These are phyloP conservation scores for Amaranthus palmeri DNA, from an alignment of 148 eudicot genomes.

Conservation along the genomic window DNA sequence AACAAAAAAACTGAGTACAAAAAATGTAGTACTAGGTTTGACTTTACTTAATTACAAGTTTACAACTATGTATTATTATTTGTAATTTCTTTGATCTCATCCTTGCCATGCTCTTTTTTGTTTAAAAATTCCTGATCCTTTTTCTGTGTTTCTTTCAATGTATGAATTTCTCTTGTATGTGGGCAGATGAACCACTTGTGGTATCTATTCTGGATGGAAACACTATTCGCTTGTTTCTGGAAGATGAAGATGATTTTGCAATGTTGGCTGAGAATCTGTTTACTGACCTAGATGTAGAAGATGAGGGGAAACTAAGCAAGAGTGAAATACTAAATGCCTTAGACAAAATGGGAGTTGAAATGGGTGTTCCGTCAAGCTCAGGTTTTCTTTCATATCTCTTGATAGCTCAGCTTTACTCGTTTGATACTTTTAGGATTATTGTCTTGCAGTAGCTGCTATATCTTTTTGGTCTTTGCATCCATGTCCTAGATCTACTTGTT, in stretches of 20 bases:
- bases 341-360: slow-evolving; percentile 56
- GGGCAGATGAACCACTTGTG: slow-evolving; percentile 59
- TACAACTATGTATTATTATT: background rate
- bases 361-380: slow-evolving; percentile 73
- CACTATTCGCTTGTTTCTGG: slow-evolving; percentile 42
- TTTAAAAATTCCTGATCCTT: background rate
- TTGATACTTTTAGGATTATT: background rate
- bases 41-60: background rate
- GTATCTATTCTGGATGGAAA: slow-evolving; percentile 60
- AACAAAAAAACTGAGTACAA: background rate
- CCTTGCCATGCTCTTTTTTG: background rate
- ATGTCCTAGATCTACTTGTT: too few species aligned
- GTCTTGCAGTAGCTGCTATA: background rate
- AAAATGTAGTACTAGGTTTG: background rate
- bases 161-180: background rate
- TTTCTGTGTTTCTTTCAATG: background rate
- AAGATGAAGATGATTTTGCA: slow-evolving; percentile 77
- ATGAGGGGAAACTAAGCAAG: slow-evolving; percentile 60
- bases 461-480: background rate
- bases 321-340: slow-evolving; percentile 52
- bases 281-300: slow-evolving; percentile 60
- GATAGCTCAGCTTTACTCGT: background rate
- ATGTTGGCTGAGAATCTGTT: slow-evolving; percentile 71
- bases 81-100: background rate
- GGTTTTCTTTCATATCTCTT: slow-evolving; percentile 31